Evolutionary conservation across 1,139 yeast species (phyloP).

Genomic region (Petasospora rhodanensis): DNA sequence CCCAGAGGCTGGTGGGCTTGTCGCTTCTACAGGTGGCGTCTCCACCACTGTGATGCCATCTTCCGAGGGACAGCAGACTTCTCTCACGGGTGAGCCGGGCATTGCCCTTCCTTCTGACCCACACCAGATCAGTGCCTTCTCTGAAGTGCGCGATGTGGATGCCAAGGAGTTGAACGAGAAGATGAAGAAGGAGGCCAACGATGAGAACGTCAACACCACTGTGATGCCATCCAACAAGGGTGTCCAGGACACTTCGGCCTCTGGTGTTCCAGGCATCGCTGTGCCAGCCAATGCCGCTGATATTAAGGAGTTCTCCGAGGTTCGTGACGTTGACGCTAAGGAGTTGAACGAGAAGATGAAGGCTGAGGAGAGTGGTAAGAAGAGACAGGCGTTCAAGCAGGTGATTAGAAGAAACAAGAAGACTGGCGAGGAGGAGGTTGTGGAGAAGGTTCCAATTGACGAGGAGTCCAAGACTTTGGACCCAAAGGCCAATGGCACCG

Average conservation of each 20-base stretch:
- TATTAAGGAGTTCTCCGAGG: constrained; percentile 29
- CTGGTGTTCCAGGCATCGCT: constrained; percentile 59
- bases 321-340: constrained; percentile 32
- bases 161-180: constrained; percentile 44
- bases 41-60: constrained; percentile 23
- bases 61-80: constrained; percentile 23
- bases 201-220: constrained; percentile 38
- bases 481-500: constrained; percentile 12
- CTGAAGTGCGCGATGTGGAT: constrained; percentile 42
- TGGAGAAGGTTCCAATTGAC: constrained; percentile 27
- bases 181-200: constrained; percentile 21
- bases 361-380: constrained; percentile 17
- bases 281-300: constrained; percentile 43
- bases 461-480: constrained; percentile 19
- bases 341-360: constrained; percentile 38
- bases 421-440: constrained; percentile 34
- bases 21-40: constrained; percentile 15
- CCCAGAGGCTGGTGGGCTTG: constrained; percentile 51
- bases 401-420: constrained; percentile 33
- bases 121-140: constrained; percentile 43
- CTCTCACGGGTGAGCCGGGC: constrained; percentile 31
- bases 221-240: constrained; percentile 53
- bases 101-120: constrained; percentile 41
- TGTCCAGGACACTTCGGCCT: constrained; percentile 37
- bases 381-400: constrained; percentile 28